Base-by-base conservation (phyloP, 129 eudicot species). In the Chrysanthemum makinoi region DNA sequence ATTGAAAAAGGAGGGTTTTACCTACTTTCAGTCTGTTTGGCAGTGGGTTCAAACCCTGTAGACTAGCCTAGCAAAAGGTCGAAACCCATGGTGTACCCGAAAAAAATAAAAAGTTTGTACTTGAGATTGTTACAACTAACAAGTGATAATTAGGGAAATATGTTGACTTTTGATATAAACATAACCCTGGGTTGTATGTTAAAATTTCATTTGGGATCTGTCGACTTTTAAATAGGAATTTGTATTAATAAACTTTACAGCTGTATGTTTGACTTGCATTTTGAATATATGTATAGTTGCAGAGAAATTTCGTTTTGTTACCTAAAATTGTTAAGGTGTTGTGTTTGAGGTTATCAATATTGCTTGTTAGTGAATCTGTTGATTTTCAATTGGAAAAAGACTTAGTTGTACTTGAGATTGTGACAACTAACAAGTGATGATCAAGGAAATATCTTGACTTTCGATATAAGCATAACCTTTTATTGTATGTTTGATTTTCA, bases 401-500 rank as follows among this genome's bases (percentile, higher is more conserved):
- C 7, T 39, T 1, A 39, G 46, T 6, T 39, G 10, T 39, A 39
- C 46, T 39, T 65, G 52, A 65, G 52, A 24, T 43, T 65, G 19
- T 65, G 17, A 6, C 53, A 39, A 64, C 56, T 51, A 5, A 2
- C 26, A 19, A 57, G 72, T 13, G 26, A 66, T 44, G 44, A 8
- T 13, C 10, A 0, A 11, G 11, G 43, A 35, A 28, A 24, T 73
- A 7, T 63, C 26, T 65, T 28, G 55, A 59, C 26, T 56, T 16
- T 48, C 35, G 17, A 67, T 20, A 28, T 58, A n/a, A 59, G 18
- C 64, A 53, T 57, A 54, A n/a, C 8, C 46, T 35, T 63, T 66
- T 17, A 47, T 61, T 62, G 67, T 72, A 56, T 44, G 60, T 35
- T 72, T 72, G 62, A 62, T 18, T 47, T 62, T 50, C 19, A 61